Evolutionary conservation across 75 land plant species (phyloP).

Genomic region (Pinus taeda): DNA sequence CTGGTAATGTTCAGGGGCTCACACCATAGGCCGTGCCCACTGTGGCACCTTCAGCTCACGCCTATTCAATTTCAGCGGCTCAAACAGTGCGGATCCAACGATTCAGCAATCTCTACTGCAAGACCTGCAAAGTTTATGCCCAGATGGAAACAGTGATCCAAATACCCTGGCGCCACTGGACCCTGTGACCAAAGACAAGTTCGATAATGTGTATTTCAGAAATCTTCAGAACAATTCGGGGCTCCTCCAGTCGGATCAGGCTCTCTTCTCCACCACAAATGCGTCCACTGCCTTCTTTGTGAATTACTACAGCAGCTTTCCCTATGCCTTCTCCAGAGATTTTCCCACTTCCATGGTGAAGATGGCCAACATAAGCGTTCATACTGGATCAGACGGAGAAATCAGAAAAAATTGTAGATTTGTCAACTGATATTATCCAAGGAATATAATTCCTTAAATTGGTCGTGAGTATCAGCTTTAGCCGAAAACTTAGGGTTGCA

Average conservation of each 20-base stretch:
- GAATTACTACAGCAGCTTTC: slow-evolving; percentile 23
- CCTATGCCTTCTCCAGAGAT: slow-evolving; percentile 32
- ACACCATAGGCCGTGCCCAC: slow-evolving; percentile 17
- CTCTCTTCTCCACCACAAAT: slow-evolving; percentile 17
- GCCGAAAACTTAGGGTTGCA: too few species aligned
- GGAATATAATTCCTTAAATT: too few species aligned
- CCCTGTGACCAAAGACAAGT: slow-evolving; percentile 19
- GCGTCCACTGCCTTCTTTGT: slow-evolving; percentile 31
- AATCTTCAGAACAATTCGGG: slow-evolving; percentile 23
- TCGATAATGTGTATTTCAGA: slow-evolving; percentile 35
- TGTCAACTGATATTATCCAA: slow-evolving; percentile 18
- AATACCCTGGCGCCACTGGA: slow-evolving; percentile 13
- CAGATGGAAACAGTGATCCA: slow-evolving; percentile 8
- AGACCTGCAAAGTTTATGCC: slow-evolving; percentile 12
- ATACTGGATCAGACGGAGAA: slow-evolving; percentile 52
- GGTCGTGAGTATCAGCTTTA: too few species aligned
- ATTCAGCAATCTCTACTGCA: not conserved
- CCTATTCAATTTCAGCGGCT: slow-evolving; percentile 18
- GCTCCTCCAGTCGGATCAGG: slow-evolving; percentile 27
- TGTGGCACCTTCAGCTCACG: slow-evolving; percentile 11
- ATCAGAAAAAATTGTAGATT: slow-evolving; percentile 57
- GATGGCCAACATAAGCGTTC: slow-evolving; percentile 56
- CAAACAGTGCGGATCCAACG: slow-evolving; percentile 12
- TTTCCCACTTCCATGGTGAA: slow-evolving; percentile 56
- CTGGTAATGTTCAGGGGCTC: slow-evolving; percentile 11